Conservation (phyloP, 768 basidiomycete genomes). For the Boletus bicolor region DNA sequence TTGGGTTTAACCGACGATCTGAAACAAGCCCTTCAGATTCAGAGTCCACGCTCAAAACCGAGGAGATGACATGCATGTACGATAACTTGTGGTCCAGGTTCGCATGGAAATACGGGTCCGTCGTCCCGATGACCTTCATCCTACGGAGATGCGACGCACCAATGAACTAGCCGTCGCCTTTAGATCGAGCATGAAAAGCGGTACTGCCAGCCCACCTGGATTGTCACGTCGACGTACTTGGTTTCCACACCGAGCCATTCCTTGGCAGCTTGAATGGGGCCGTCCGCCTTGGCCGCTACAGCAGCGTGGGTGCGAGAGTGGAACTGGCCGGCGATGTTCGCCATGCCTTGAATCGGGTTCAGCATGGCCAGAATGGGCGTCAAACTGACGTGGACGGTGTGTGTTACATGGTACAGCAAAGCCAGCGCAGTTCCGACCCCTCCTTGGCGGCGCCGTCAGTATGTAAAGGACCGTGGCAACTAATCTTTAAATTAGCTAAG, state of each 20-base stretch:
- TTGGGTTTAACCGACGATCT: constrained; percentile 65
- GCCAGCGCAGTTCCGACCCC: not conserved
- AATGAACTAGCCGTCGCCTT: constrained; percentile 50
- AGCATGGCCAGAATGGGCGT: constrained; percentile 4
- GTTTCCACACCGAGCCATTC: constrained; percentile 34
- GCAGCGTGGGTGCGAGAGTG: not conserved
- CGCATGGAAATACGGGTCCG: constrained; percentile 73
- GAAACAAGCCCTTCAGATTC: not conserved
- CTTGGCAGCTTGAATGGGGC: constrained; percentile 30
- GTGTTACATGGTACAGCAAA: not conserved
- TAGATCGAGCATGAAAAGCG: not conserved
- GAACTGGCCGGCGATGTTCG: constrained; percentile 12
- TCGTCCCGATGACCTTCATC: constrained; percentile 61
- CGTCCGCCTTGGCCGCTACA: constrained; percentile 23
- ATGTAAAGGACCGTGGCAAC: not conserved
- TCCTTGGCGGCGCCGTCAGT: not conserved
- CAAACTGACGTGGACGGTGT: not conserved
- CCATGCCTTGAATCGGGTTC: constrained; percentile 11
- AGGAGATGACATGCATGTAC: constrained; percentile 50
- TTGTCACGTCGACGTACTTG: constrained; percentile 55
- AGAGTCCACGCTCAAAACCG: not conserved
- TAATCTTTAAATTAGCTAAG: not conserved
- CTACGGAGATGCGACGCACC: constrained; percentile 66
- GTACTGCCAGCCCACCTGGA: constrained; percentile 41
- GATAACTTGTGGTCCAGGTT: constrained; percentile 60